phyloP scores from a whole-genome alignment of 2,329 filamentous ascomycete species.

The Plectosphaerella cucumerina region DNA sequence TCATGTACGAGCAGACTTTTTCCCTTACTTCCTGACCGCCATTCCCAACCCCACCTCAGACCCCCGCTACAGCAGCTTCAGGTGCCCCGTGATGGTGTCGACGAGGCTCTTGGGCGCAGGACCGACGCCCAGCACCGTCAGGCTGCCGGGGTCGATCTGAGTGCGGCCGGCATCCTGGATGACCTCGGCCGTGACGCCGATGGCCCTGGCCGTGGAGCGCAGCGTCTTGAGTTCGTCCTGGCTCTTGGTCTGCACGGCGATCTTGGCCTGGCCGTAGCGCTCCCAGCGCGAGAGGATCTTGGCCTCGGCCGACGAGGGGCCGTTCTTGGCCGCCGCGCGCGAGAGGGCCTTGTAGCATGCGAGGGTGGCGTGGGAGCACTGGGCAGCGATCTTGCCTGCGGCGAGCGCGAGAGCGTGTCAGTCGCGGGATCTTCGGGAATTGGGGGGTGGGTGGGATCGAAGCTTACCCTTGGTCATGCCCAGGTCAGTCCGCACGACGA shows the following conservation, averaged over 20 bases:
- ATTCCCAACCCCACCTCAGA: not conserved
- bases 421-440: not conserved
- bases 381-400: conserved; percentile 96
- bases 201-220: conserved; percentile 73
- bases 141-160: conserved; percentile 89
- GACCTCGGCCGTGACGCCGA: conserved; percentile 84
- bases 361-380: conserved; percentile 92
- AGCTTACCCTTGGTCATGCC: conserved; percentile 89
- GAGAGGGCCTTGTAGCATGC: conserved; percentile 90
- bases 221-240: conserved; percentile 75
- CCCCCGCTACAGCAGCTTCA: conserved; percentile 67
- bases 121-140: conserved; percentile 83
- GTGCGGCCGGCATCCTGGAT: conserved; percentile 95
- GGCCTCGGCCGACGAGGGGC: conserved; percentile 47
- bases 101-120: conserved; percentile 82
- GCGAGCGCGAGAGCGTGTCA: conserved; percentile 2
- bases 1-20: not conserved
- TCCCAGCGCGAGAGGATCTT: conserved; percentile 81
- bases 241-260: conserved; percentile 83
- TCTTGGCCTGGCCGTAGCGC: conserved; percentile 80
- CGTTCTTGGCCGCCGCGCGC: conserved; percentile 42
- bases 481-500: conserved; percentile 89
- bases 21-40: not conserved
- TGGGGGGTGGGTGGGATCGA: not conserved
- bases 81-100: conserved; percentile 76